A percentile compares a stretch with the other conserved stretches of the same genome.
Conservation (phyloP, 2,329 filamentous ascomycete genomes). For the Botrytis aclada region DNA sequence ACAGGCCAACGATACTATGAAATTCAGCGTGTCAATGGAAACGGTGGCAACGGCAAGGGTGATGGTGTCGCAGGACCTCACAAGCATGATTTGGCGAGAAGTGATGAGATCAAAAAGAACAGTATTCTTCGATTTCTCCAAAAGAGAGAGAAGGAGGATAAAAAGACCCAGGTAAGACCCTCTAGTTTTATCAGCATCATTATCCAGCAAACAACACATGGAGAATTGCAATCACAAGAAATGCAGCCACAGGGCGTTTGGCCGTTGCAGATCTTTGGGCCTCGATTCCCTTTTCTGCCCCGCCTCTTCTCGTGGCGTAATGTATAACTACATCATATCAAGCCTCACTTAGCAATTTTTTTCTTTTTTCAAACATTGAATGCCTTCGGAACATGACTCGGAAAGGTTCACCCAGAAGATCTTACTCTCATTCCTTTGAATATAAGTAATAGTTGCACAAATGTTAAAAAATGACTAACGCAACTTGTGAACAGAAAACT, state of each 20-base stretch:
- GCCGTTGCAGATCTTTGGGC: not conserved
- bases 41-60: constrained; percentile 68
- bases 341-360: not conserved
- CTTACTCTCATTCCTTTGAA: not conserved
- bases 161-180: constrained; percentile 54
- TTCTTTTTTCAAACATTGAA: not conserved
- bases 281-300: not conserved
- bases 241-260: not conserved
- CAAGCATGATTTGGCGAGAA: constrained; percentile 68
- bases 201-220: not conserved
- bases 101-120: constrained; percentile 78
- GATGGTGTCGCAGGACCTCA: constrained; percentile 71
- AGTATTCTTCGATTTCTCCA: constrained; percentile 66
- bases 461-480: constrained; percentile 45
- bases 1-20: constrained; percentile 63
- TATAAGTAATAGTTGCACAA: not conserved
- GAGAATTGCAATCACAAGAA: not conserved
- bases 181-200: not conserved
- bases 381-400: not conserved
- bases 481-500: constrained; percentile 57
- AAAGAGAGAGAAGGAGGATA: constrained; percentile 63
- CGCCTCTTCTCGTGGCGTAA: not conserved
- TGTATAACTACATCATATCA: not conserved
- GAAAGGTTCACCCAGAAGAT: not conserved
- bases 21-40: constrained; percentile 74